phyloP scores from a whole-genome alignment of 371 early-diverging fungal species.

The Zopfochytrium polystomum region DNA sequence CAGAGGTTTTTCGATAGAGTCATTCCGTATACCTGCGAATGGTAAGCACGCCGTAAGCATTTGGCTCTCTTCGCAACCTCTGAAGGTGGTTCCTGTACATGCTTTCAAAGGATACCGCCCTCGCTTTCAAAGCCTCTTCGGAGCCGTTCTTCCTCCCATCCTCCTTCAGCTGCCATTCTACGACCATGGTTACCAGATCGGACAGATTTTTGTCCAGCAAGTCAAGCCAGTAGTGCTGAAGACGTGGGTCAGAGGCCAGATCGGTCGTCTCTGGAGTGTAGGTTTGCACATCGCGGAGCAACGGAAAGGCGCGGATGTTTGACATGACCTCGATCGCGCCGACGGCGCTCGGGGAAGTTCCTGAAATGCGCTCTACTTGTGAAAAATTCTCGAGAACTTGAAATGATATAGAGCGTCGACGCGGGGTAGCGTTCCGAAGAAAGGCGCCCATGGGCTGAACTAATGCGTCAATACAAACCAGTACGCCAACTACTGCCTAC shows the following conservation, averaged over 20 bases:
- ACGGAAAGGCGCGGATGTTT: conserved; percentile 50
- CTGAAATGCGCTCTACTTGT: conserved; percentile 50
- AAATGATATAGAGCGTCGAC: conserved; percentile 36
- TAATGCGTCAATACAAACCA: no score
- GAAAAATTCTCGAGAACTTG: conserved; percentile 75
- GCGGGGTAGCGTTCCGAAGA: conserved; percentile 43
- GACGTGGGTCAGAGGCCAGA: conserved; percentile 42
- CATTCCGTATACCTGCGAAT: conserved; percentile 49
- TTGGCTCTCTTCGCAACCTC: conserved; percentile 53
- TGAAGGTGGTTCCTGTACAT: conserved; percentile 59
- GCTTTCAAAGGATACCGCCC: conserved; percentile 41
- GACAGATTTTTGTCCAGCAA: conserved; percentile 57
- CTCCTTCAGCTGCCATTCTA: conserved; percentile 32
- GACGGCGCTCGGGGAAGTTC: conserved; percentile 45
- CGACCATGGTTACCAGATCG: conserved; percentile 55
- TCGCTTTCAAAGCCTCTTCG: conserved; percentile 19
- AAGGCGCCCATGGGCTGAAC: conserved; percentile 89
- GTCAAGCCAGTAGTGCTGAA: conserved; percentile 65
- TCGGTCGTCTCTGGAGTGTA: conserved; percentile 68
- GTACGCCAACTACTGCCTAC: no score
- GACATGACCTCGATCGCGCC: conserved; percentile 59
- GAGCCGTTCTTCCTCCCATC: neutral
- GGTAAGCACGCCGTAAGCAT: conserved; percentile 62
- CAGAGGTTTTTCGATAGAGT: neutral
- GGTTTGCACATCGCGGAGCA: conserved; percentile 35